A percentile compares a stretch with the other conserved stretches of the same genome.
These are phyloP conservation scores for Podospora sp. DNA, from an alignment of 495 filamentous ascomycete genomes.

Conservation along the genomic window DNA sequence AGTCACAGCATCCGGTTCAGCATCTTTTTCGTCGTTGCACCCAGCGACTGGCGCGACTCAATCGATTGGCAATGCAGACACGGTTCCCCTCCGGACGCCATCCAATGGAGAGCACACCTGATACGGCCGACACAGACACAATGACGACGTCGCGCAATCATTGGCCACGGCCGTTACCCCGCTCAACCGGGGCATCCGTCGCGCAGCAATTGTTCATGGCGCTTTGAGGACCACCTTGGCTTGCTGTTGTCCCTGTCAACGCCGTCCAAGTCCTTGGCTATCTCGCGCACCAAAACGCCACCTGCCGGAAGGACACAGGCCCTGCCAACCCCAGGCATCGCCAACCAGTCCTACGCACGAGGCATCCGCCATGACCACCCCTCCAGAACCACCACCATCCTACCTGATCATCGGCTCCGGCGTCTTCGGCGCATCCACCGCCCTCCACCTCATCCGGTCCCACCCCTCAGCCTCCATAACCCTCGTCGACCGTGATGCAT, in stretches of 20 bases:
- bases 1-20: too few species aligned
- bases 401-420: slow-evolving; percentile 67
- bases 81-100: neutral
- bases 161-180: neutral
- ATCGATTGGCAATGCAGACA: neutral
- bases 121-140: neutral
- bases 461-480: slow-evolving; percentile 56
- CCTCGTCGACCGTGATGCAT: slow-evolving; percentile 59
- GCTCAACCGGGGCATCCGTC: neutral
- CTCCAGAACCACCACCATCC: slow-evolving; percentile 19
- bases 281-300: neutral
- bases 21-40: too few species aligned
- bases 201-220: too few species aligned
- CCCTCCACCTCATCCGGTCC: slow-evolving; percentile 57
- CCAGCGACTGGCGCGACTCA: neutral
- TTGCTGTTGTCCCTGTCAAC: too few species aligned
- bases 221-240: too few species aligned
- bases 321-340: neutral
- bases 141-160: neutral
- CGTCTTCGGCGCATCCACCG: slow-evolving; percentile 67
- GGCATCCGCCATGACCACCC: slow-evolving; percentile 16
- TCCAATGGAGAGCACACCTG: neutral
- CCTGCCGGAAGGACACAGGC: neutral
- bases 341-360: slow-evolving; percentile 62
- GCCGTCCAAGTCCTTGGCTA: too few species aligned